Base-by-base conservation (phyloP, 371 early-diverging fungal genomes). In the Blyttiomyces sp. region DNA sequence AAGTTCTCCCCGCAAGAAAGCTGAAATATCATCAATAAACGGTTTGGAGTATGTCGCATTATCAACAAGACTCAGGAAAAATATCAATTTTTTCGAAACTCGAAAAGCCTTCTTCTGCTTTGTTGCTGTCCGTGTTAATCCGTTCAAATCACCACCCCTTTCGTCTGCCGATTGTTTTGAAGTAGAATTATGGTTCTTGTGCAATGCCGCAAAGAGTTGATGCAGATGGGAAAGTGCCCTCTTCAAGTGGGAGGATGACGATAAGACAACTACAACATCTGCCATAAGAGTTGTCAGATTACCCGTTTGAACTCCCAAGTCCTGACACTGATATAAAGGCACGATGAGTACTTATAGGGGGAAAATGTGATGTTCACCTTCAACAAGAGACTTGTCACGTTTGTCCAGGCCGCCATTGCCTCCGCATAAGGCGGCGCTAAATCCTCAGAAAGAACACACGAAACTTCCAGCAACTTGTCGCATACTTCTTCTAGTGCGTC, bases 21-120 rank as follows among this genome's bases (percentile, higher is more conserved):
- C n/a, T n/a, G n/a, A n/a, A n/a, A n/a, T n/a, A n/a, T n/a, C n/a
- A n/a, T n/a, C n/a, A n/a, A n/a, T n/a, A n/a, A n/a, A n/a, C n/a
- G n/a, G n/a, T n/a, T n/a, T n/a, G n/a, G n/a, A n/a, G n/a, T n/a
- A n/a, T n/a, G n/a, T 49, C 9, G 50, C 46, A 23, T 51, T 35
- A 51, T 16, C 34, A 4, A 49, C 49, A 35, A 57, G 49, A 35
- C 57, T 48, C 5, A 42, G 26, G 33, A 48, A 57, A 49, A 57
- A 57, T 3, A 57, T 24, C 7, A 57, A 13, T 32, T 57, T 57
- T 23, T 24, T 9, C 19, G 57, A 19, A 6, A 55, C 27, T 3
- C 44, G 42, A 4, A 23, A 19, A 23, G 21, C 13, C 23, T 13
- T 23, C 48, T 46, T 46, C 13, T 55, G n/a, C n/a, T n/a, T n/a